Base-by-base conservation (phyloP, 2,329 filamentous ascomycete genomes). In the Orbilia brochopaga region DNA sequence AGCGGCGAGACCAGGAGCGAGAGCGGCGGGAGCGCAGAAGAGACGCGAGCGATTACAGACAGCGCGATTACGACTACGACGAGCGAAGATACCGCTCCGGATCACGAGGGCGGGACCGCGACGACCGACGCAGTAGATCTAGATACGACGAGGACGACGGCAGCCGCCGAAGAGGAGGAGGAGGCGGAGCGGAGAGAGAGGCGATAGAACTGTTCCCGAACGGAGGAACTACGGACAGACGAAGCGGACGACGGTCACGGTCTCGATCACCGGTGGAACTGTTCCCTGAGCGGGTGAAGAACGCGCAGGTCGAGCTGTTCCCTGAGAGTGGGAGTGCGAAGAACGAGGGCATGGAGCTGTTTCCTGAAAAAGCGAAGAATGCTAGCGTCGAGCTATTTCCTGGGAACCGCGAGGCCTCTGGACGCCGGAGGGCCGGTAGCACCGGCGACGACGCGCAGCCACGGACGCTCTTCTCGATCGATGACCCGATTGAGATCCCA, bases 31-130 rank as follows among this genome's bases (percentile, higher is more conserved):
- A 78, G 23, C 77, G 56, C 77, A 24, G 79, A 81, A 24, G 81
- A 81, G 82, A 81, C n/a, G n/a, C n/a, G 74, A 82, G 83, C 65
- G 84, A 83, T 77, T 90, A 88, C 78, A 86, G 87, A 74, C 86
- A 88, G 24, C 83, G 86, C 23, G 86, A 84, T 30, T 77, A 78
- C 64, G 86, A 84, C 24, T 77, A 78, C 65, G 76, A 78, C 21
- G 79, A 80, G n/a, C 61, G 57, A 40, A 48, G 32, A 30, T 66
- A 65, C 17, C 55, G 51, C 23, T 62, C 55, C 10, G 27, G 61
- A 42, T 73, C 69, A 19, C 81, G 82, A 67, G 79, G 81, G 53
- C 82, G 83, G 55, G 81, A 82, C 52, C 81, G 81, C 48, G 76
- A 78, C 2, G 81, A 80, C 76, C 81, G 79, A 73, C 42, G 37